Conservation (phyloP, 148 eudicot genomes). For the Chenopodium formosanum region DNA sequence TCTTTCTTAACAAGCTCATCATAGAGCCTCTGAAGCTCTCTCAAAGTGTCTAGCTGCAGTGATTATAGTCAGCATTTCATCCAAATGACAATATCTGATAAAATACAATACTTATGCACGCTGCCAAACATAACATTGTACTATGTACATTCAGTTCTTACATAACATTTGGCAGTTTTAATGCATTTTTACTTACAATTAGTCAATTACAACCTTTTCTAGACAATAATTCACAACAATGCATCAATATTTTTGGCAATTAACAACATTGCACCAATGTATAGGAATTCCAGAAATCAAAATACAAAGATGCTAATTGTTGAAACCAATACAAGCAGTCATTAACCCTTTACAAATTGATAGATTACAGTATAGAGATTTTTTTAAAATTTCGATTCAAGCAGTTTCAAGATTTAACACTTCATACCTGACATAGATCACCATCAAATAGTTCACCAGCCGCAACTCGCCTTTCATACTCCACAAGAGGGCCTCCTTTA, state of each 20-base stretch:
- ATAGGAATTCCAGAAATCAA: not conserved
- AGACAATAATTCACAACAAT: not conserved
- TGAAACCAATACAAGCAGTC: not conserved
- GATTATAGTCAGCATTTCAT: constrained; percentile 20
- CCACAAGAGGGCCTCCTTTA: constrained; percentile 75
- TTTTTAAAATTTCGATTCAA: not conserved
- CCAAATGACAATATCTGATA: not conserved
- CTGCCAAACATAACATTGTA: not conserved
- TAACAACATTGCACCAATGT: not conserved
- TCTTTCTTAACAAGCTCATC: constrained; percentile 84
- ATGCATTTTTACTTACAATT: not conserved
- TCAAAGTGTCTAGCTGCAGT: constrained; percentile 71
- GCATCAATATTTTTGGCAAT: not conserved
- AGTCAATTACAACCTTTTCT: not conserved
- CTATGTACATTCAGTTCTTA: not conserved
- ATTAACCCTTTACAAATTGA: not conserved
- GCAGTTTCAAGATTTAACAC: not conserved
- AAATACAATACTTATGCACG: not conserved
- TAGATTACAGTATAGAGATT: not conserved
- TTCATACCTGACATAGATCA: constrained; percentile 73
- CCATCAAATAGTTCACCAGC: constrained; percentile 90
- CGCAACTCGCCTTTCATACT: constrained; percentile 79
- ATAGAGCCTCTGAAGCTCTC: constrained; percentile 82
- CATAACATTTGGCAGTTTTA: no score
- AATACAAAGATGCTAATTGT: not conserved